Conservation (phyloP, 2,329 filamentous ascomycete species). For the Ophiostoma australiae region DNA sequence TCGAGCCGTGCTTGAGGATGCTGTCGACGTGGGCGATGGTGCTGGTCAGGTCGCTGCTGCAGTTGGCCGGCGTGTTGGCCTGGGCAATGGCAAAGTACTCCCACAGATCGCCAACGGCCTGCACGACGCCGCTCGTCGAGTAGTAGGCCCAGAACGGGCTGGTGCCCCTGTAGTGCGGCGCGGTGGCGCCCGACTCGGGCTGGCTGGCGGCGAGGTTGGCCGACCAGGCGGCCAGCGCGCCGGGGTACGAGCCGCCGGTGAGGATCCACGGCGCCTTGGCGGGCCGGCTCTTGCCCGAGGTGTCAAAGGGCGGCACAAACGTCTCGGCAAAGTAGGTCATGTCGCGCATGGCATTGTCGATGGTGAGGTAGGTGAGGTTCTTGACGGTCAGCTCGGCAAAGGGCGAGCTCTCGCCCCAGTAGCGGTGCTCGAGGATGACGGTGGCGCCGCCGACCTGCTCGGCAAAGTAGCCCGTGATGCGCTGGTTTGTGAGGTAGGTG, state of each 20-base stretch:
- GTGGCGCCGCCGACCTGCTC: conserved; percentile 39
- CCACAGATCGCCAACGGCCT: conserved; percentile 50
- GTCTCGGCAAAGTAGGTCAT: conserved; percentile 41
- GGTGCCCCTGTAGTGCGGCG: neutral
- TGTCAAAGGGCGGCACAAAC: conserved; percentile 49
- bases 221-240: conserved; percentile 44
- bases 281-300: conserved; percentile 40
- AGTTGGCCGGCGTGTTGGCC: conserved; percentile 52
- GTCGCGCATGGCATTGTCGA: conserved; percentile 41
- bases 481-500: conserved; percentile 42
- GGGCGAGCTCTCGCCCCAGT: conserved; percentile 41
- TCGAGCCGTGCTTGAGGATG: conserved; percentile 38
- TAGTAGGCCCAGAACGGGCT: conserved; percentile 52
- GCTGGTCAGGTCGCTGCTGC: conserved; percentile 46
- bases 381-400: conserved; percentile 35
- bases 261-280: conserved; percentile 51
- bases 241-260: conserved; percentile 52
- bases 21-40: conserved; percentile 51
- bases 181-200: neutral
- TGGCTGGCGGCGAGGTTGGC: conserved; percentile 12
- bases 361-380: conserved; percentile 39
- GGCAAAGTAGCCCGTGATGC: conserved; percentile 47
- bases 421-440: conserved; percentile 41
- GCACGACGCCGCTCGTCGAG: conserved; percentile 50
- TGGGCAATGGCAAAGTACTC: conserved; percentile 44